phyloP scores from a whole-genome alignment of 805 yeast species.

The Yamadazyma scolyti region DNA sequence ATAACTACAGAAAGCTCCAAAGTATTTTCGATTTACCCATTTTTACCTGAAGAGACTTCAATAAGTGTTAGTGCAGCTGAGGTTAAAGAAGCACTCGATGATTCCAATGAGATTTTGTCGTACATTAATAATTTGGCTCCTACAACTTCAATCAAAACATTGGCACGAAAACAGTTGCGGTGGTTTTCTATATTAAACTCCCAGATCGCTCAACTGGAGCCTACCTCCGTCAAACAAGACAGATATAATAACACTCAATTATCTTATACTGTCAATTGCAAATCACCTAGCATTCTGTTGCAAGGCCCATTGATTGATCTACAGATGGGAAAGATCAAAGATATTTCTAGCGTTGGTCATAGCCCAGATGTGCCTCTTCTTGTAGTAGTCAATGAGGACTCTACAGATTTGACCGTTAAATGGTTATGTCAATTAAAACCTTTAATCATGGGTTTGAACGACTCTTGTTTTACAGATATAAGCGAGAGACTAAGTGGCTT shows the following conservation, averaged over 20 bases:
- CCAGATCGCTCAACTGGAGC: no score
- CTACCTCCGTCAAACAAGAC: no score
- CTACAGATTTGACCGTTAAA: slow-evolving; percentile 5
- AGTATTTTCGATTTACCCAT: slow-evolving; percentile 27
- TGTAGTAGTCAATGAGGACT: slow-evolving; percentile 9
- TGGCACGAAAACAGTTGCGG: no score
- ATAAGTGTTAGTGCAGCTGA: slow-evolving; percentile 1
- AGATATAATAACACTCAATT: no score
- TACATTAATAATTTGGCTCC: no score
- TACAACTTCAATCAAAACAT: no score
- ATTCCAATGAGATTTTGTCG: slow-evolving; percentile 7
- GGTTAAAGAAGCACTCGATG: slow-evolving; percentile 8
- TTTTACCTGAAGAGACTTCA: slow-evolving; percentile 9
- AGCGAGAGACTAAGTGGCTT: no score
- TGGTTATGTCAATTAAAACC: slow-evolving; percentile 26
- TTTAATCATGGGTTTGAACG: slow-evolving; percentile 25
- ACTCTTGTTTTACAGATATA: no score
- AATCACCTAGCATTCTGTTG: no score
- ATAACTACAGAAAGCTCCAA: slow-evolving; percentile 17
- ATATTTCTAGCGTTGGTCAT: slow-evolving; percentile 12
- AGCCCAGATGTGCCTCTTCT: slow-evolving; percentile 13
- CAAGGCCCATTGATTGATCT: slow-evolving; percentile 22
- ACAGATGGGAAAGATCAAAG: slow-evolving; percentile 9
- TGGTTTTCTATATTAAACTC: no score
- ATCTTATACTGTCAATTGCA: no score